These are phyloP conservation scores for Castanospermum australe DNA, from an alignment of 306 rosid species.

Conservation along the genomic window DNA sequence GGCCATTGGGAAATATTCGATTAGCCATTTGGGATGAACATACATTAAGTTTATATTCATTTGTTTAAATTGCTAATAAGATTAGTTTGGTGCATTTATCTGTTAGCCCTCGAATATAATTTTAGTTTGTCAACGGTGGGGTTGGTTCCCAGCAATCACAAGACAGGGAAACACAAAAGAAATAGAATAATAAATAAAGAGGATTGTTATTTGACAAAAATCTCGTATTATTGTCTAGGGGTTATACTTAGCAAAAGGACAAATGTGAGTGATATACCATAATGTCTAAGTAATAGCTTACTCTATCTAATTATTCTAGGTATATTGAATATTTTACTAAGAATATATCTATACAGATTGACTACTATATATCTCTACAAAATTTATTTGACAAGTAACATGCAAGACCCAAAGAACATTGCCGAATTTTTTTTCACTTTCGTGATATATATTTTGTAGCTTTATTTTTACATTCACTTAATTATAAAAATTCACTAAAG, in stretches of 20 bases:
- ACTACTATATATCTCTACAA: background rate
- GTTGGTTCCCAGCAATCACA: slow-evolving; percentile 9
- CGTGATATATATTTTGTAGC: too few species aligned
- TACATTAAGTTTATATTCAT: background rate
- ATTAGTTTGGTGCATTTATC: slow-evolving; percentile 4
- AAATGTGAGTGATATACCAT: background rate
- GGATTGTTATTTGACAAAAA: background rate
- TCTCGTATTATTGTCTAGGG: background rate
- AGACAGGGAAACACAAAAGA: background rate
- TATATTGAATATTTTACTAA: background rate
- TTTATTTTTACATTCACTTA: too few species aligned
- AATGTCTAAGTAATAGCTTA: background rate
- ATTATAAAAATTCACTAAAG: too few species aligned
- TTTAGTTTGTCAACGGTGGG: slow-evolving; percentile 19
- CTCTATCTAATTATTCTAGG: background rate
- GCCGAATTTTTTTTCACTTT: too few species aligned
- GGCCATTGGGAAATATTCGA: background rate
- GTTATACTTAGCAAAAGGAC: background rate
- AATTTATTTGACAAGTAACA: background rate
- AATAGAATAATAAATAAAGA: background rate
- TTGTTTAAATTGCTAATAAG: background rate
- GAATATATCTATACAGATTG: background rate
- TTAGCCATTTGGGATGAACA: background rate
- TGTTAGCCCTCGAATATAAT: background rate
- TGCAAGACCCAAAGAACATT: too few species aligned